Evolutionary conservation across 169 alveolate genomes (phyloP), one percentile per base, ranked within the genome.

Genomic region (Plasmodium inui): DNA sequence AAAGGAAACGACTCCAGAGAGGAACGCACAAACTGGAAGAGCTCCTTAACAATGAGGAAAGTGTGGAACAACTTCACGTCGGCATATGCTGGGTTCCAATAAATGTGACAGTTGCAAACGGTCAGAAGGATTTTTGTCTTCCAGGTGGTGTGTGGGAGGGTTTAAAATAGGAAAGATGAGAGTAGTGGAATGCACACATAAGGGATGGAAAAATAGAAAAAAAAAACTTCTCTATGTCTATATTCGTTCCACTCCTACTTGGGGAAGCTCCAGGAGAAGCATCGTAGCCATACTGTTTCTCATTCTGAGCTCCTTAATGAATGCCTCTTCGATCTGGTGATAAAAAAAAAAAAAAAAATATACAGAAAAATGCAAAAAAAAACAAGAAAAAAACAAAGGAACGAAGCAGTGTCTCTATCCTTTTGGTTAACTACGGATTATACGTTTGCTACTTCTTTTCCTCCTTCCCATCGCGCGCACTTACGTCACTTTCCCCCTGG

Each of bases 41-140:
- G 79, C 41, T 85, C 93, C 67, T 76, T 74, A 50, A 85, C 67
- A 17, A 85, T 85, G 78, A 85, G 61, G 61, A 50, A 85, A 4
- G 71, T 28, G 44, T 85, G 93, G 41, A 61, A 85, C 26, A 50
- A 28, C 80, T 85, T 85, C 61, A 85, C 80, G 61, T 85, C 93
- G n/a, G 93, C 70, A 74, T 85, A 85, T 5, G 78, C 74, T 14
- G 93, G 93, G 44, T 85, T 74, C 93, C 93, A 85, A 34, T 85
- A 71, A 0, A 85, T 50, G 53, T 85, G 93, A 7, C 93, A 85
- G 67, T 85, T 85, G 22, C 93, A 85, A 50, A 85, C 79, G 1
- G 81, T 78, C 50, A 85, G 14, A 37, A 73, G 19, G 19, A 28
- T 39, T 17, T 85, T 73, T 28, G 61, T 85, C 79, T 72, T 19